Percentiles rank a stretch among this genome's conserved stretches.
Conservation (phyloP, 1,284 basidiomycete species). For the Boletus mariae region DNA sequence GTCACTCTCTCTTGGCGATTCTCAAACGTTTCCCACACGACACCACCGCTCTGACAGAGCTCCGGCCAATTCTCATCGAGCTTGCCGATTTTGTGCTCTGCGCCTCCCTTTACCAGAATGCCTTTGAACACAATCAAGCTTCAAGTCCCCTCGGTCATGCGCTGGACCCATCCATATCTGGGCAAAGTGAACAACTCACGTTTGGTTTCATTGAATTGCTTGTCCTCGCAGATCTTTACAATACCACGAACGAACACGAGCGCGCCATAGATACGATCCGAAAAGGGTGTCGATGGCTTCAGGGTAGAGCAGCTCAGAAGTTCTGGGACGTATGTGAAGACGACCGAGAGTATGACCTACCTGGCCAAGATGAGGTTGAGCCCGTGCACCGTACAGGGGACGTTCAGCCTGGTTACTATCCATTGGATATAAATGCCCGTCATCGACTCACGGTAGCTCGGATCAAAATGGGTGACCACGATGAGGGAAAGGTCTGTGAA, state of each 20-base stretch:
- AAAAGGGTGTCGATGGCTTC: conserved; percentile 83
- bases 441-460: conserved; percentile 85
- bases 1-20: conserved; percentile 73
- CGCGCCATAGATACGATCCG: conserved; percentile 71
- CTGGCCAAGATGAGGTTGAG: conserved; percentile 19
- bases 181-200: conserved; percentile 26
- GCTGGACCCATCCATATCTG: conserved; percentile 62
- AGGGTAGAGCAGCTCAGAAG: conserved; percentile 70
- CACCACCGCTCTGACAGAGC: conserved; percentile 73
- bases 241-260: conserved; percentile 66
- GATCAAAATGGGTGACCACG: conserved; percentile 75
- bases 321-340: conserved; percentile 85
- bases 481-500: conserved; percentile 71
- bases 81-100: conserved; percentile 60
- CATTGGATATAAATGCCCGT: conserved; percentile 77
- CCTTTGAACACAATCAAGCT: conserved; percentile 47
- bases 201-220: conserved; percentile 68
- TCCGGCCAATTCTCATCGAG: conserved; percentile 59
- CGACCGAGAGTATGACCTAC: conserved; percentile 73
- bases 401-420: conserved; percentile 53
- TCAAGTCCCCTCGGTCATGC: conserved; percentile 41
- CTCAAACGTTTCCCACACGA: conserved; percentile 77
- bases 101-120: conserved; percentile 27
- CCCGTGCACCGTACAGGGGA: conserved; percentile 30
- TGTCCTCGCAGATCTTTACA: conserved; percentile 81